These are phyloP conservation scores for Aureobasidium sp. DNA, from an alignment of 2,329 filamentous ascomycete genomes.

Conservation along the genomic window DNA sequence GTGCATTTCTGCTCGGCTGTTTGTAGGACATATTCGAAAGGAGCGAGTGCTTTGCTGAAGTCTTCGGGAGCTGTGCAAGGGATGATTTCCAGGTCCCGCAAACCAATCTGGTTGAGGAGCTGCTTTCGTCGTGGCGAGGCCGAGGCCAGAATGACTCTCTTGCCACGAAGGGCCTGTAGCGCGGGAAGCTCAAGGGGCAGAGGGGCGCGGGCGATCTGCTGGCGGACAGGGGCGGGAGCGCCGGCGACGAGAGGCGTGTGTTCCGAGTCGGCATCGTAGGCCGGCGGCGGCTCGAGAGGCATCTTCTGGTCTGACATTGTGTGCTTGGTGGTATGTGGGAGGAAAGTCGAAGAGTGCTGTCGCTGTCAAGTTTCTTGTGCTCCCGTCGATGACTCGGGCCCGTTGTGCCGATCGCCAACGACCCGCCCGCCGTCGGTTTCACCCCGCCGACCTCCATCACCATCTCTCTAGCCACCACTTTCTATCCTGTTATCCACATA, in stretches of 20 bases:
- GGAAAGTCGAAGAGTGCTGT: background rate
- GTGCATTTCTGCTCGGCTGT: constrained; percentile 81
- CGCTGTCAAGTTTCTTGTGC: constrained; percentile 4
- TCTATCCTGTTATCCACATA: background rate
- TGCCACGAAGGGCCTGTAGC: constrained; percentile 65
- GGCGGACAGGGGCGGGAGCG: constrained; percentile 21
- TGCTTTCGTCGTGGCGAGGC: constrained; percentile 78
- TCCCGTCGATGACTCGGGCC: background rate
- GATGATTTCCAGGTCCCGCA: constrained; percentile 73
- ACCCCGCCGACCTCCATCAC: background rate
- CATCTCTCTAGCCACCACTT: background rate
- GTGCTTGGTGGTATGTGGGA: background rate
- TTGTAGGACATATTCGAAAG: constrained; percentile 83
- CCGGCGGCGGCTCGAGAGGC: constrained; percentile 38
- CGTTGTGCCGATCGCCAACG: background rate
- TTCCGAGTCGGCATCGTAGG: constrained; percentile 33
- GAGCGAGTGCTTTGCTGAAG: constrained; percentile 69
- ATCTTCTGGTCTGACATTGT: constrained; percentile 26
- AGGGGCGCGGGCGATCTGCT: constrained; percentile 41
- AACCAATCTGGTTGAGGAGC: constrained; percentile 70
- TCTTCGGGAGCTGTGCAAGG: constrained; percentile 81
- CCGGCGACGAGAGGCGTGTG: constrained; percentile 19
- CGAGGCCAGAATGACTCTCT: constrained; percentile 83
- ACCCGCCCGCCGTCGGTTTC: background rate
- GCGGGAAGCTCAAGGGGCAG: constrained; percentile 73